Conservation (phyloP, 441 rosid species). For the Erodium moschatum region DNA sequence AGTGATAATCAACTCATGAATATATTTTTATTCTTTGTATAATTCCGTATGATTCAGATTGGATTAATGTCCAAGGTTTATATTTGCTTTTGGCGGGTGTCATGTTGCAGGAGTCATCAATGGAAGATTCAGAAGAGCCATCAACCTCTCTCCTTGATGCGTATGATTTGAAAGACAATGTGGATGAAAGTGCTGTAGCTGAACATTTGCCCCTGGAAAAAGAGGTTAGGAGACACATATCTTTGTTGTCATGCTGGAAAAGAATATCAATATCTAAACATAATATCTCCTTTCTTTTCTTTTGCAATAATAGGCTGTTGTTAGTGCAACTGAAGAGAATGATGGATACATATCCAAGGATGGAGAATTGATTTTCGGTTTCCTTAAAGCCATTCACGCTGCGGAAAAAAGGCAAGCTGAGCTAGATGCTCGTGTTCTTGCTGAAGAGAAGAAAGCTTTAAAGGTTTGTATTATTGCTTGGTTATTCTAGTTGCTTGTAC, state of each 20-base stretch:
- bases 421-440: conserved; percentile 64
- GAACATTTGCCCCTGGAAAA: conserved; percentile 31
- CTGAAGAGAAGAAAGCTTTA: conserved; percentile 56
- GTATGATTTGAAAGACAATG: conserved; percentile 52
- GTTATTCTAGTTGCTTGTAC: conserved; percentile 16
- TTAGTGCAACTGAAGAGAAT: conserved; percentile 44
- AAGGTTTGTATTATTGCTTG: conserved; percentile 40
- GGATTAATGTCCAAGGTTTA: not conserved
- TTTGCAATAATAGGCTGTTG: conserved; percentile 39
- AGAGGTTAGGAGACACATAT: conserved; percentile 34
- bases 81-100: conserved; percentile 2
- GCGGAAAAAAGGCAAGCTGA: conserved; percentile 89
- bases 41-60: not conserved
- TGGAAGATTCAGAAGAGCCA: conserved; percentile 23
- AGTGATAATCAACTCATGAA: conserved; percentile 1
- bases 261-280: conserved; percentile 13
- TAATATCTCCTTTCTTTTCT: conserved; percentile 16
- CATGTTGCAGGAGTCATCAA: conserved; percentile 34
- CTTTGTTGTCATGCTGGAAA: conserved; percentile 14
- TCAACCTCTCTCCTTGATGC: conserved; percentile 60
- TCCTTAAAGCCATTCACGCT: conserved; percentile 76
- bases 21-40: not conserved
- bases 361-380: conserved; percentile 68
- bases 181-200: conserved; percentile 28
- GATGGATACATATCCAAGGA: conserved; percentile 47